Evolutionary conservation across 208 protist species (phyloP).

Genomic region (Kentomonas sorsogonicus): DNA sequence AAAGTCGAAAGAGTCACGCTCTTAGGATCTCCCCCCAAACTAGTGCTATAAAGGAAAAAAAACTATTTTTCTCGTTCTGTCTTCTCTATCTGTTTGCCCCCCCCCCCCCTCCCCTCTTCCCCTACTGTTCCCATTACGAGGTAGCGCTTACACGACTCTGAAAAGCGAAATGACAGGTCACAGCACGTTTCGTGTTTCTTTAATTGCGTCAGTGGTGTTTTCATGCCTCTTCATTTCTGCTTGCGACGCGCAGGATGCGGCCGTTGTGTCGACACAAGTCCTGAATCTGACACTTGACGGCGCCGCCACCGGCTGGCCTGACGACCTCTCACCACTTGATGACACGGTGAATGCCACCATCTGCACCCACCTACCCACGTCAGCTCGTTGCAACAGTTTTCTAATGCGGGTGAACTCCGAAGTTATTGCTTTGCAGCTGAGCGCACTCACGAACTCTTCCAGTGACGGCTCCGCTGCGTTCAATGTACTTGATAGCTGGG

Average conservation of each 20-base stretch:
- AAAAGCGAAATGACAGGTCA: too few relatives aligned
- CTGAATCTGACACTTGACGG: conserved; percentile 36
- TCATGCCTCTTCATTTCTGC: neutral
- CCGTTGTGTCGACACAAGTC: conserved; percentile 21
- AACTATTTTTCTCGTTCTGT: too few relatives aligned
- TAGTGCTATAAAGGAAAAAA: too few relatives aligned
- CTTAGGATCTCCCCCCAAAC: too few relatives aligned
- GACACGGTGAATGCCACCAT: conserved; percentile 21
- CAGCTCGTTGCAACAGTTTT: conserved; percentile 25
- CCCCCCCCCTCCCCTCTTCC: too few relatives aligned
- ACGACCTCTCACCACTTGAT: conserved; percentile 6
- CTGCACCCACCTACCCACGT: conserved; percentile 13
- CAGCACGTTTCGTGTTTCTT: too few relatives aligned
- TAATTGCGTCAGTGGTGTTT: too few relatives aligned
- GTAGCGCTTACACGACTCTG: too few relatives aligned
- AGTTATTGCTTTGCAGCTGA: conserved; percentile 35
- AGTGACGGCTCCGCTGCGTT: conserved; percentile 14
- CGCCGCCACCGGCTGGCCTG: conserved; percentile 29
- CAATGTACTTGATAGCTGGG: conserved; percentile 31
- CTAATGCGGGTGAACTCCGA: conserved; percentile 19
- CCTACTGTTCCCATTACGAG: too few relatives aligned
- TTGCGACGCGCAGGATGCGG: neutral
- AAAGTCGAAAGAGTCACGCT: too few relatives aligned
- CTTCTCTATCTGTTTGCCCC: too few relatives aligned
- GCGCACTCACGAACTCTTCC: conserved; percentile 19